phyloP scores from a whole-genome alignment of 768 basidiomycete genomes.

The Collybia nuda region DNA sequence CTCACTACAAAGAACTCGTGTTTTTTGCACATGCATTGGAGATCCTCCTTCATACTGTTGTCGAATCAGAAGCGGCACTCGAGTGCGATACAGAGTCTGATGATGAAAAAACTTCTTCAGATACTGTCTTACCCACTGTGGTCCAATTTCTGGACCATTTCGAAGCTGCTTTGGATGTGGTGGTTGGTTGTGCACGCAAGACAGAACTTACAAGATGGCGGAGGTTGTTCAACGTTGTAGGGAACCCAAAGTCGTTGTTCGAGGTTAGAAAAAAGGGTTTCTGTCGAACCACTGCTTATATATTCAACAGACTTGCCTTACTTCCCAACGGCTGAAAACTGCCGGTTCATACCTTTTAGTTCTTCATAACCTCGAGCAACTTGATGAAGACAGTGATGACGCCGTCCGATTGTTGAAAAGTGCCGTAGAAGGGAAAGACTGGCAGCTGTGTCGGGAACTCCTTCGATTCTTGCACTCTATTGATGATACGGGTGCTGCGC shows the following conservation, averaged over 20 bases:
- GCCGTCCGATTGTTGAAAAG: constrained; percentile 77
- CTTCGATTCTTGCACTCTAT: constrained; percentile 91
- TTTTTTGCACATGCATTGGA: constrained; percentile 95
- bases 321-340: constrained; percentile 73
- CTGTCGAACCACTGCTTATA: not conserved
- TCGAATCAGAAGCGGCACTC: constrained; percentile 73
- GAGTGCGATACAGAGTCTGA: constrained; percentile 30
- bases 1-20: constrained; percentile 83
- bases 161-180: constrained; percentile 86
- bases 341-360: constrained; percentile 93
- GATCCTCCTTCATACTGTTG: constrained; percentile 89
- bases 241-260: constrained; percentile 87
- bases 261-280: constrained; percentile 53
- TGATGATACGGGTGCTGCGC: constrained; percentile 78
- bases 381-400: constrained; percentile 77
- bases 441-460: constrained; percentile 89
- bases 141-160: constrained; percentile 96
- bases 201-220: constrained; percentile 93
- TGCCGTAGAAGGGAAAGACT: constrained; percentile 79
- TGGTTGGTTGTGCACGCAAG: constrained; percentile 95
- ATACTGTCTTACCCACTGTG: constrained; percentile 57
- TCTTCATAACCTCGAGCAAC: constrained; percentile 88
- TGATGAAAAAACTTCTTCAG: constrained; percentile 24
- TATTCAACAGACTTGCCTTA: constrained; percentile 63
- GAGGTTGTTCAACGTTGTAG: constrained; percentile 85